Evolutionary conservation across 495 filamentous ascomycete species (phyloP).

Genomic region (Venustampulla echinocandica): DNA sequence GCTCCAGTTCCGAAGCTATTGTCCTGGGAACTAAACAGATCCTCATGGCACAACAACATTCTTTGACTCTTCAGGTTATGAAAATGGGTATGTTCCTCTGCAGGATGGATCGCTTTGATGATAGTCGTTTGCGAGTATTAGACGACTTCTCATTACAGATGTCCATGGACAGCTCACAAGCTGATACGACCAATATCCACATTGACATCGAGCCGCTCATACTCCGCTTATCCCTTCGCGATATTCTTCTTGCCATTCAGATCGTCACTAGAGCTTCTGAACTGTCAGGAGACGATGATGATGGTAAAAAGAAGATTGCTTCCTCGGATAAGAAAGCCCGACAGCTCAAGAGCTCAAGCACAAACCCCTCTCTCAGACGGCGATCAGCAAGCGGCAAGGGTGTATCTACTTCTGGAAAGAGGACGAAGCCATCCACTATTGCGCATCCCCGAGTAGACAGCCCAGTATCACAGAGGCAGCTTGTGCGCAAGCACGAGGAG

Average conservation of each 20-base stretch:
- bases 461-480: constrained; percentile 23
- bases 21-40: constrained; percentile 92
- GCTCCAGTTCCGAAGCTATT: constrained; percentile 85
- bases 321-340: constrained; percentile 50
- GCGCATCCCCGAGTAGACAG: background rate
- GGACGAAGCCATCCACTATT: constrained; percentile 15
- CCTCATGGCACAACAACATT: constrained; percentile 86
- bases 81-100: constrained; percentile 97
- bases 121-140: constrained; percentile 69
- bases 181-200: constrained; percentile 66
- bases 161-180: constrained; percentile 74
- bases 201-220: constrained; percentile 87
- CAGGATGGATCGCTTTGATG: constrained; percentile 90
- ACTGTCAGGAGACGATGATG: constrained; percentile 54
- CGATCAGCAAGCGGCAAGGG: constrained; percentile 58
- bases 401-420: constrained; percentile 48
- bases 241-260: constrained; percentile 88
- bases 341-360: constrained; percentile 47
- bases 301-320: constrained; percentile 24
- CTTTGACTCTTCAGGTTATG: constrained; percentile 81
- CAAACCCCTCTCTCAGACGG: constrained; percentile 40
- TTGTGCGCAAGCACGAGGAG: constrained; percentile 55
- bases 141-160: constrained; percentile 91
- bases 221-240: constrained; percentile 82
- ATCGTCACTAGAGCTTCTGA: constrained; percentile 90